Conservation (phyloP, 2,329 filamentous ascomycete genomes). For the Exutisphaerella laricina region DNA sequence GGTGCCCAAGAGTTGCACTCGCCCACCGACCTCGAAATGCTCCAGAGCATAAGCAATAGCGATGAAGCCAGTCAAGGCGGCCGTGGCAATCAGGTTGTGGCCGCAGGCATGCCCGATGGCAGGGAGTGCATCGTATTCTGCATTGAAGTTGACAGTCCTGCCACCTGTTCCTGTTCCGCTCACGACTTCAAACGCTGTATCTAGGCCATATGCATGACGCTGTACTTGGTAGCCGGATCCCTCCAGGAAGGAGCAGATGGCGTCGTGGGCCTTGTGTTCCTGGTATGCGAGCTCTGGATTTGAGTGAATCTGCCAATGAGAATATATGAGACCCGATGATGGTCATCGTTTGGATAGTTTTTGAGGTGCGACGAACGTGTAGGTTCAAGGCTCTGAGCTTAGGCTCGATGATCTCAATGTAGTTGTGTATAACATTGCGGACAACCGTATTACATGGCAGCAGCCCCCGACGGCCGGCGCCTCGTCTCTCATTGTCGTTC, state of each 20-base stretch:
- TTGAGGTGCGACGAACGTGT: neutral
- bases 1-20: slow-evolving; percentile 35
- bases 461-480: neutral
- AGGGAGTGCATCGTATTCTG: slow-evolving; percentile 35
- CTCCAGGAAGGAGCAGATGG: neutral
- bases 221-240: neutral
- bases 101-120: slow-evolving; percentile 38
- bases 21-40: slow-evolving; percentile 24
- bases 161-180: slow-evolving; percentile 38
- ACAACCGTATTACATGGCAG: neutral
- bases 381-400: slow-evolving; percentile 1
- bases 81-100: slow-evolving; percentile 28
- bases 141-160: slow-evolving; percentile 41
- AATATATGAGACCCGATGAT: too few species aligned
- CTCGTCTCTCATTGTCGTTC: neutral
- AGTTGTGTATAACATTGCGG: neutral
- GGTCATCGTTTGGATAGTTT: too few species aligned
- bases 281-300: slow-evolving; percentile 4
- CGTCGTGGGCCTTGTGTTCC: neutral
- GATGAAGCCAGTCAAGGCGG: slow-evolving; percentile 4
- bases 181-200: slow-evolving; percentile 47
- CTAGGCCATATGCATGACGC: slow-evolving; percentile 41
- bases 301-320: slow-evolving; percentile 2
- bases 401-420: neutral
- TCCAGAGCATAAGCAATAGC: slow-evolving; percentile 26